Conservation (phyloP, 352 stramenopile species). For the Pythium aquatile region DNA sequence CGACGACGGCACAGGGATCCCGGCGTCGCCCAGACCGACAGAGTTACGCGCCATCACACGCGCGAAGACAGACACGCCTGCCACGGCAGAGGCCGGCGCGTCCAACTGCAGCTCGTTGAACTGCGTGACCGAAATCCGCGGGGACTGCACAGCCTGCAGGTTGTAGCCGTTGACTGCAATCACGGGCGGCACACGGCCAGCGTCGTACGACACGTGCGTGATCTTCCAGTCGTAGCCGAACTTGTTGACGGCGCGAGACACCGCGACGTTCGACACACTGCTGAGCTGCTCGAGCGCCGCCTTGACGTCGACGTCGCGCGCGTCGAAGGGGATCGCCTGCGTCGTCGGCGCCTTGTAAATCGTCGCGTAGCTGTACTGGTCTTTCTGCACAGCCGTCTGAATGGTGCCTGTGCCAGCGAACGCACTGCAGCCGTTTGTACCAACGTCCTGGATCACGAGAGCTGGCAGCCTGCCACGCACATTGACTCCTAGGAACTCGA, state of each 20-base stretch:
- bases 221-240: constrained; percentile 91
- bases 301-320: constrained; percentile 90
- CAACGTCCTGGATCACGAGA: constrained; percentile 87
- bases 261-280: constrained; percentile 87
- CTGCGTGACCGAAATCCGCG: constrained; percentile 45
- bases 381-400: constrained; percentile 26
- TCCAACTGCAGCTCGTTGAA: constrained; percentile 49
- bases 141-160: constrained; percentile 44
- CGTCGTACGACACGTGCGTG: constrained; percentile 88
- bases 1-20: constrained; percentile 41
- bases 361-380: constrained; percentile 62
- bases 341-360: constrained; percentile 93
- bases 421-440: constrained; percentile 90
- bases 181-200: constrained; percentile 10
- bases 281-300: constrained; percentile 89
- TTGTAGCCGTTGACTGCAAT: constrained; percentile 52
- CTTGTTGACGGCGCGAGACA: constrained; percentile 75
- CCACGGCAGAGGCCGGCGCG: constrained; percentile 24
- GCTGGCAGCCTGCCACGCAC: constrained; percentile 88
- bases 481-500: constrained; percentile 91
- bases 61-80: constrained; percentile 56
- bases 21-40: constrained; percentile 44
- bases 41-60: constrained; percentile 60
- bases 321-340: constrained; percentile 87
- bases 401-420: constrained; percentile 36